A percentile compares a stretch with the other conserved stretches of the same genome.
These are phyloP conservation scores for Metahyphopichia silvanorum DNA, from an alignment of 805 yeast species.

Conservation along the genomic window DNA sequence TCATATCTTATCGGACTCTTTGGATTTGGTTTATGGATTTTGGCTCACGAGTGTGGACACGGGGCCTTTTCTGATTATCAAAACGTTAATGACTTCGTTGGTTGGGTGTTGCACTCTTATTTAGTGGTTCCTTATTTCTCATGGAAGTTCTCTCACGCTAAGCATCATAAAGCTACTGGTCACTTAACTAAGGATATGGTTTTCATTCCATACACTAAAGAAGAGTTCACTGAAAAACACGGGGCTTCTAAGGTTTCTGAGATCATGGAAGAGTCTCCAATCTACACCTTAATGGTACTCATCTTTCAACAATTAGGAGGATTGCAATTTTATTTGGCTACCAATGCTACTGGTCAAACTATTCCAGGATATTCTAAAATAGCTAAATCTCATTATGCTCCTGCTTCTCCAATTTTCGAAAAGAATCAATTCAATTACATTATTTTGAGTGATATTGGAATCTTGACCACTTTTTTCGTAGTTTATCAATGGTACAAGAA, in stretches of 20 bases:
- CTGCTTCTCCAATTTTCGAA: conserved; percentile 54
- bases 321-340: conserved; percentile 45
- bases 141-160: conserved; percentile 59
- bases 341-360: conserved; percentile 56
- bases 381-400: conserved; percentile 52
- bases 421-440: conserved; percentile 53
- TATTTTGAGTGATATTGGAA: conserved; percentile 55
- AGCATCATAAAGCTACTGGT: conserved; percentile 65
- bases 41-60: conserved; percentile 67
- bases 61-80: conserved; percentile 57
- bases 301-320: conserved; percentile 58
- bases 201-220: conserved; percentile 53
- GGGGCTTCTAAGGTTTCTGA: conserved; percentile 39
- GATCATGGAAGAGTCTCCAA: conserved; percentile 54
- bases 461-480: conserved; percentile 38
- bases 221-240: conserved; percentile 34
- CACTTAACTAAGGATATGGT: conserved; percentile 60
- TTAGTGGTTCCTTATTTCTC: conserved; percentile 58
- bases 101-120: conserved; percentile 61
- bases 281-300: conserved; percentile 39
- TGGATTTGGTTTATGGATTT: conserved; percentile 59
- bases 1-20: conserved; percentile 43
- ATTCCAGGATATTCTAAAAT: conserved; percentile 37
- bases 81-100: conserved; percentile 51
- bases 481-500: conserved; percentile 51